Conservation (phyloP, 2,329 filamentous ascomycete species). For the Microcyclosporella mali region DNA sequence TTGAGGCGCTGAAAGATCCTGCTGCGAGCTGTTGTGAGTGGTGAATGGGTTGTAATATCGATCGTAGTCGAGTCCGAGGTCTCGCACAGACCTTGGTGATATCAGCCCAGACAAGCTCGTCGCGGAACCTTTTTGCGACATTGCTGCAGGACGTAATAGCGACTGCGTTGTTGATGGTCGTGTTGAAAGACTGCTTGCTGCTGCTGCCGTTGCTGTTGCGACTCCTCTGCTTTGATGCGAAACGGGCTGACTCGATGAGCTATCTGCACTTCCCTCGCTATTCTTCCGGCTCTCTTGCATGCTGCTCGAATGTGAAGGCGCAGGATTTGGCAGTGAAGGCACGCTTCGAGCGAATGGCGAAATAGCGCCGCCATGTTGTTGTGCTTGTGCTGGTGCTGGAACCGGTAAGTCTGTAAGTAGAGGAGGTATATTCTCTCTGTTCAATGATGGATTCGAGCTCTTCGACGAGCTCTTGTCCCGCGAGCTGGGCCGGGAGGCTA, state of each 20-base stretch:
- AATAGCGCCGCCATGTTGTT: constrained; percentile 5
- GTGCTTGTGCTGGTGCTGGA: constrained; percentile 1
- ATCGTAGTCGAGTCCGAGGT: constrained; percentile 34
- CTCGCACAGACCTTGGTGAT: constrained; percentile 31
- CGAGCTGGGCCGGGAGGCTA: constrained; percentile 20
- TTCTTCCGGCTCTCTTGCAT: constrained; percentile 12
- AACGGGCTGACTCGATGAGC: constrained; percentile 1
- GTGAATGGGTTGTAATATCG: constrained; percentile 36
- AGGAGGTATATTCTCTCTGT: constrained; percentile 2
- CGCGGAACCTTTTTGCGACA: constrained; percentile 22
- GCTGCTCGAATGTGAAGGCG: constrained; percentile 14
- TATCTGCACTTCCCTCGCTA: constrained; percentile 17
- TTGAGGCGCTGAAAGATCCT: constrained; percentile 24
- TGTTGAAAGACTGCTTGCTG: not conserved
- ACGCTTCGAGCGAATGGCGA: constrained; percentile 15
- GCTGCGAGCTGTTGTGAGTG: constrained; percentile 29
- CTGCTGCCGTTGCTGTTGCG: not conserved
- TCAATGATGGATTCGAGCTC: not conserved
- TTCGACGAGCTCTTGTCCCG: constrained; percentile 6
- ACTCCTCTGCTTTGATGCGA: not conserved
- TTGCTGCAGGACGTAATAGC: constrained; percentile 14
- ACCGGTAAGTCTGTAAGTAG: constrained; percentile 8
- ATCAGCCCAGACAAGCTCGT: constrained; percentile 23
- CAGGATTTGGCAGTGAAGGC: constrained; percentile 17
- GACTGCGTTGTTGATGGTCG: constrained; percentile 10